Percentiles rank a stretch among this genome's conserved stretches.
Evolutionary conservation across 208 protist genomes (phyloP).

Genomic region (Acanthamoeba castellanii): DNA sequence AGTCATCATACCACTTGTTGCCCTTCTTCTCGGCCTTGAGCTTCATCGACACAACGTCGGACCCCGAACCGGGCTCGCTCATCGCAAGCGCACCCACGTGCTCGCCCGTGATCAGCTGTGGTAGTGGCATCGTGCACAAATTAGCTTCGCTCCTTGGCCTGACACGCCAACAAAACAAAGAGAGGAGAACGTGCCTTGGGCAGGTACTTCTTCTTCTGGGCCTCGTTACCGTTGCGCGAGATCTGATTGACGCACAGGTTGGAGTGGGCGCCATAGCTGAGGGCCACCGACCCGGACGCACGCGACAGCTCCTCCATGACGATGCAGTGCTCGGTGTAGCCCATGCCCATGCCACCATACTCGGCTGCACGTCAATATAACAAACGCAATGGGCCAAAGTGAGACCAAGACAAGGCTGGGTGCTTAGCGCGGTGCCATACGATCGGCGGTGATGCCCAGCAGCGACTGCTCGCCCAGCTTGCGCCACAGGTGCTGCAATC

Average conservation of each 20-base stretch:
- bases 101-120: constrained; percentile 95
- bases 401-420: not conserved
- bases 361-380: constrained; percentile 72
- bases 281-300: constrained; percentile 89
- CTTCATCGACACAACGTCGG: constrained; percentile 97
- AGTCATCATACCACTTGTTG: constrained; percentile 63
- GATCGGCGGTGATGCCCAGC: constrained; percentile 96
- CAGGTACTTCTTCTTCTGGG: constrained; percentile 93
- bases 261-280: constrained; percentile 92
- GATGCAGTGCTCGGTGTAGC: constrained; percentile 92
- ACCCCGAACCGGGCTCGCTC: constrained; percentile 94
- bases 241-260: constrained; percentile 94
- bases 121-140: not conserved
- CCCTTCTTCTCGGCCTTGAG: constrained; percentile 92
- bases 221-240: constrained; percentile 91
- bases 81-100: constrained; percentile 97
- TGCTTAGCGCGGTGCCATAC: constrained; percentile 20
- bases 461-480: constrained; percentile 95
- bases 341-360: constrained; percentile 94
- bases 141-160: not conserved
- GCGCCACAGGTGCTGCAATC: constrained; percentile 91
- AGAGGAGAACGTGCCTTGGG: constrained; percentile 77
- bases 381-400: not conserved
- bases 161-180: not conserved
- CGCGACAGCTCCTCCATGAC: constrained; percentile 90